Evolutionary conservation across 2,329 filamentous ascomycete species (phyloP), one percentile per base, ranked within the genome.

Genomic region (Cadophora sp.): DNA sequence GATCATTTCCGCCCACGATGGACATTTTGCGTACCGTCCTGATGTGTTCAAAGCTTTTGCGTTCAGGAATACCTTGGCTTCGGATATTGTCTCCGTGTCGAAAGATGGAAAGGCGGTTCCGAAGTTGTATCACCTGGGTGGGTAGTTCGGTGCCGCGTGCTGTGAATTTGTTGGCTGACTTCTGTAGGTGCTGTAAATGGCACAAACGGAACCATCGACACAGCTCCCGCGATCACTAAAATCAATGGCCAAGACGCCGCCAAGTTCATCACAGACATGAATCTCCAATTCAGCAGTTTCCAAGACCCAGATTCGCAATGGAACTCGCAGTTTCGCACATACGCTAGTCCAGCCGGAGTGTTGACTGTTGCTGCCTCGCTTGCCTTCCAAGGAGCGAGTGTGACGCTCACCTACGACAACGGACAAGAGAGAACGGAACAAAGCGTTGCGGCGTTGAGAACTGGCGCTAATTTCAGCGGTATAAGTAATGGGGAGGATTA

Each of bases 1-100:
- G 22, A 48, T 67, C 16, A 88, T 91, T 74, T 85, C 87, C 0
- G 89, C 91, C 72, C 87, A 89, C 61, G 79, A 79, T 2, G 88
- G 83, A 71, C 76, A 82, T 16, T 85, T 69, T 78, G 30, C 24
- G 4, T 51, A 51, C 18, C 43, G 27, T 0, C 45, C 59, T 2
- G 45, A 51, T 50, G 45, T 62, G 27, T 62, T 51, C 59, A 62
- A 51, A 14, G 79, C 30, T 79, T 84, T 22, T 78, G 77, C n/a
- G 73, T 85, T 73, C 78, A 50, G 56, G 27, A 67, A 47, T 20
- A 39, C 33, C 16, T 62, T 43, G 22, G 48, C 58, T 14, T 62
- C 30, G 30, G 59, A 53, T 24, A 79, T 90, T 0, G 85, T 89
- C 0, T 89, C 87, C 0, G 81, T 89, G 8, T 89, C 87, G 1